Conservation (phyloP, 331 rosid genomes). For the Erythrophleum ivorense region DNA sequence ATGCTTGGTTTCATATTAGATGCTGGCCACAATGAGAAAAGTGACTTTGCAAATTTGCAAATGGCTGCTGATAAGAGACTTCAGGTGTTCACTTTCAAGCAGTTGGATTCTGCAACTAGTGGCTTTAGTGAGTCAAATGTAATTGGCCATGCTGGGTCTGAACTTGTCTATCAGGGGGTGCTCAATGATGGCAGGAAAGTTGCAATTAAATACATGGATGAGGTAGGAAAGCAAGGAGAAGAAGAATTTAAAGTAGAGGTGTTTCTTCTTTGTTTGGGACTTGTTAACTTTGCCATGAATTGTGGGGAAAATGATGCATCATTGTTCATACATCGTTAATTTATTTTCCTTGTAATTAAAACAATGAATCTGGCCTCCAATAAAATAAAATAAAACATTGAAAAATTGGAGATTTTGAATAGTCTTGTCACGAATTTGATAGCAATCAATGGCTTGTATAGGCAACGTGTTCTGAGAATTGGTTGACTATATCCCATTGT, state of each 20-base stretch:
- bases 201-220: conserved; percentile 90
- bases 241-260: conserved; percentile 92
- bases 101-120: conserved; percentile 86
- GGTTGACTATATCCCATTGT: conserved; percentile 39
- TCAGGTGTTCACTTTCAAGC: conserved; percentile 86
- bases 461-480: conserved; percentile 10
- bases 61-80: conserved; percentile 70
- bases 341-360: neutral
- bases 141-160: conserved; percentile 90
- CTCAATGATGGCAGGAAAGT: conserved; percentile 82
- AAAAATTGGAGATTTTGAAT: conserved; percentile 10
- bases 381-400: neutral
- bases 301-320: conserved; percentile 1
- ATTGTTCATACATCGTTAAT: conserved; percentile 6
- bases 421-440: neutral
- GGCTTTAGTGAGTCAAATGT: conserved; percentile 94
- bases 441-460: conserved; percentile 3
- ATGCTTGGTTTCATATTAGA: conserved; percentile 49
- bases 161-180: conserved; percentile 86
- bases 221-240: conserved; percentile 91
- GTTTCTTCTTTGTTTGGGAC: conserved; percentile 35
- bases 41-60: conserved; percentile 61
- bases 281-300: conserved; percentile 22
- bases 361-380: neutral
- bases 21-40: conserved; percentile 47